Conservation (phyloP, 305 asterid species). For the Fraxinus sp. region DNA sequence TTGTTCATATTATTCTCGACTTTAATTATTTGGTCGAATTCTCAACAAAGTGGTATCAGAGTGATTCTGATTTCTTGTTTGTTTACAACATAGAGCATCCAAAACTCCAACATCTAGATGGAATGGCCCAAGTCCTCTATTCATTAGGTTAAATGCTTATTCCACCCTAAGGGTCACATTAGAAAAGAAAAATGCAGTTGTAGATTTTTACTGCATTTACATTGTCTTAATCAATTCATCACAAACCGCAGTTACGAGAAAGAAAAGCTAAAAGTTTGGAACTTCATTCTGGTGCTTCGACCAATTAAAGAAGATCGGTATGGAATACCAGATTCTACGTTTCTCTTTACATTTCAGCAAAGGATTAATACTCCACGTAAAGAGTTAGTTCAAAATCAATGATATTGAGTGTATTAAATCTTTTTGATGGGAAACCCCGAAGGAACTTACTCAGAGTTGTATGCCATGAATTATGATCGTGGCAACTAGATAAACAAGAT, state of each 20-base stretch:
- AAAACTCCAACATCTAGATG: conserved; percentile 2
- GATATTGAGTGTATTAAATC: background rate
- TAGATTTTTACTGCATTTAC: background rate
- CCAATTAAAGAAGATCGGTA: background rate
- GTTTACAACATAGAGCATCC: background rate
- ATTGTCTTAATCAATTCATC: background rate
- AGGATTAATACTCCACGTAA: background rate
- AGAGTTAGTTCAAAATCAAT: background rate
- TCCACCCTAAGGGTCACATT: no score
- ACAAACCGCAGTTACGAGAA: background rate
- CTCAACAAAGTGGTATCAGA: no score
- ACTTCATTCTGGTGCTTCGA: background rate
- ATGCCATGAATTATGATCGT: conserved; percentile 21
- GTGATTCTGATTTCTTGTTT: no score
- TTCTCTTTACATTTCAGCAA: background rate
- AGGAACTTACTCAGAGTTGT: conserved; percentile 13
- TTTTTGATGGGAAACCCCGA: background rate
- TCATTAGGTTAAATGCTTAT: background rate
- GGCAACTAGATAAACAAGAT: conserved; percentile 17
- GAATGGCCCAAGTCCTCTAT: background rate
- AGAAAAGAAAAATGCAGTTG: background rate
- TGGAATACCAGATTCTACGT: background rate
- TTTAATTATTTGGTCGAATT: no score
- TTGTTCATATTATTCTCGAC: no score
- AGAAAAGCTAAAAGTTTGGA: background rate